Percentiles rank a stretch among this genome's conserved stretches.
Evolutionary conservation across 441 rosid genomes (phyloP).

Genomic region (Gossypium trilobum): DNA sequence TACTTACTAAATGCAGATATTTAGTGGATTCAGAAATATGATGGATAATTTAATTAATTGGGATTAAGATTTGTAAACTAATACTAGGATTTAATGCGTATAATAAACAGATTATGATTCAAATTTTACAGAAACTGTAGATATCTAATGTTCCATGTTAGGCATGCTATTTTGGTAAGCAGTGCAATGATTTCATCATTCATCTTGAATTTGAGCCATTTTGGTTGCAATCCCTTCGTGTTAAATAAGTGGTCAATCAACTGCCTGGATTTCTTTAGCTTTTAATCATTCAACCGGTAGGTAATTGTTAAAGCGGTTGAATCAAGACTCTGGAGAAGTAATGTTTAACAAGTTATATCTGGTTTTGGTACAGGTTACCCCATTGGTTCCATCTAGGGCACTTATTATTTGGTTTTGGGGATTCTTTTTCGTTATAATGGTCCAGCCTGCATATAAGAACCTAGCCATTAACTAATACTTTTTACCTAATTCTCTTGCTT

Average conservation of each 20-base stretch:
- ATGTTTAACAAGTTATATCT: not conserved
- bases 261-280: not conserved
- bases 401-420: not conserved
- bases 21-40: no score
- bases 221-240: not conserved
- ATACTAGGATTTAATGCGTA: no score
- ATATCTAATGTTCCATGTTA: not conserved
- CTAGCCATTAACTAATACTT: not conserved
- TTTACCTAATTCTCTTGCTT: conserved; percentile 5
- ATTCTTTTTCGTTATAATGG: not conserved
- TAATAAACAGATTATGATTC: no score
- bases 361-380: not conserved
- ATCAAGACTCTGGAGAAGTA: not conserved
- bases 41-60: no score
- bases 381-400: not conserved
- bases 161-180: not conserved
- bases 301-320: not conserved
- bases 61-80: no score
- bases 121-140: no score
- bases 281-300: not conserved
- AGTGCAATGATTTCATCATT: not conserved
- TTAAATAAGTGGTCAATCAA: not conserved
- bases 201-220: not conserved
- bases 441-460: not conserved
- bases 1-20: no score